Evolutionary conservation across 106 monocot genomes (phyloP).

Genomic region (Agapanthus africanus): DNA sequence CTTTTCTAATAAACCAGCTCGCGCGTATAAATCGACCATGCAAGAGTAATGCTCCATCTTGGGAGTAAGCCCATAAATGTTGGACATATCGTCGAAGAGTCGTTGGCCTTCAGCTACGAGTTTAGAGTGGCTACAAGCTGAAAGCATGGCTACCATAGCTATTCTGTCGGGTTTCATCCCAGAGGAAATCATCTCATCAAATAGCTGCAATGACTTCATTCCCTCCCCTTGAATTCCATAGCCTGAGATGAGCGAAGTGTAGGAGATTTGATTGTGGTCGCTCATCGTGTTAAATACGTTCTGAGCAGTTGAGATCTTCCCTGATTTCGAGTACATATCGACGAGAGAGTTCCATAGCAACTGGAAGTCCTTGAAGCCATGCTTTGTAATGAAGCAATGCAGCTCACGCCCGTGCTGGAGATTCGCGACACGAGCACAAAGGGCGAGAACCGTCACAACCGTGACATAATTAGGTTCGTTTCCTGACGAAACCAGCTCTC

Average conservation of each 20-base stretch:
- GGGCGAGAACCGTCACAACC: conserved; percentile 29
- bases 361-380: conserved; percentile 10
- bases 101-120: conserved; percentile 35
- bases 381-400: conserved; percentile 38
- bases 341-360: conserved; percentile 38
- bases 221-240: conserved; percentile 51
- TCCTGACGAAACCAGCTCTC: conserved; percentile 19
- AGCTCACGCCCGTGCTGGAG: conserved; percentile 41
- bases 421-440: conserved; percentile 34
- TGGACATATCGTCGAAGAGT: conserved; percentile 31
- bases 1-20: conserved; percentile 38
- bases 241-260: conserved; percentile 44
- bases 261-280: conserved; percentile 26
- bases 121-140: conserved; percentile 56
- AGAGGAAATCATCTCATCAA: conserved; percentile 29
- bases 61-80: conserved; percentile 22
- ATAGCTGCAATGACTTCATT: conserved; percentile 25
- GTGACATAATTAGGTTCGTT: conserved; percentile 36
- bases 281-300: conserved; percentile 32
- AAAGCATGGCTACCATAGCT: conserved; percentile 38
- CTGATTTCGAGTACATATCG: conserved; percentile 49
- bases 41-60: conserved; percentile 47
- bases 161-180: conserved; percentile 39
- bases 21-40: conserved; percentile 44
- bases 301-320: conserved; percentile 28